Evolutionary conservation across 148 eudicot species (phyloP), one percentile per base, ranked within the genome.

Genomic region (Gaultheria prostrata): DNA sequence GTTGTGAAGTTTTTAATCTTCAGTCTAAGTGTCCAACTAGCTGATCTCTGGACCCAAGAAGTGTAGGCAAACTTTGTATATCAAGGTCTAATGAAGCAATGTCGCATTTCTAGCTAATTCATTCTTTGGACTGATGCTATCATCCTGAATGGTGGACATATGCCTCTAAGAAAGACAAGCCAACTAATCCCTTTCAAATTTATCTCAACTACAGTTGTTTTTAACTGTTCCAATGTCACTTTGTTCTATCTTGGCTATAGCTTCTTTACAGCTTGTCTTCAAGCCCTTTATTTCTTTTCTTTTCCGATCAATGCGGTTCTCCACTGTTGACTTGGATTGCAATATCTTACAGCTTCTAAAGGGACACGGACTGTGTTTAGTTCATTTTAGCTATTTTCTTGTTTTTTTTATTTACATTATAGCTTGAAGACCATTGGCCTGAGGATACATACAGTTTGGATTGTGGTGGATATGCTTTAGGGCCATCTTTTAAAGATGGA

Each of bases 261-360:
- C 48, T 78, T 33, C 67, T 78, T 20, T 33, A 9, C 45, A 18
- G 57, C 80, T 77, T 28, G 46, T 77, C 80, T 77, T 51, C 63
- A 51, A 77, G 35, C n/a, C 45, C 48, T 77, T 77, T 30, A 53
- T 50, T 77, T 33, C n/a, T 77, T 50, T 15, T 77, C 33, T 76
- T 76, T 5, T 48, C 78, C 54, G n/a, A n/a, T 46, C 57, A 21
- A 48, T 26, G 57, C 26, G n/a, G 45, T 77, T 77, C 17, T 21
- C 32, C 78, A 21, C 54, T 12, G 78, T 48, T 76, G 53, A 75
- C 11, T 48, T 75, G 78, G 54, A 15, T 76, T 73, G 26, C 10
- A 15, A 73, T 73, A 24, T 48, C 17, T 76, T n/a, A 43, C 17
- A 75, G 30, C 30, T 46, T 69, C 33, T 65, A 7, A 49, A 49